Conservation (phyloP, 2,329 filamentous ascomycete genomes). For the Botryosphaeria dothidea region DNA sequence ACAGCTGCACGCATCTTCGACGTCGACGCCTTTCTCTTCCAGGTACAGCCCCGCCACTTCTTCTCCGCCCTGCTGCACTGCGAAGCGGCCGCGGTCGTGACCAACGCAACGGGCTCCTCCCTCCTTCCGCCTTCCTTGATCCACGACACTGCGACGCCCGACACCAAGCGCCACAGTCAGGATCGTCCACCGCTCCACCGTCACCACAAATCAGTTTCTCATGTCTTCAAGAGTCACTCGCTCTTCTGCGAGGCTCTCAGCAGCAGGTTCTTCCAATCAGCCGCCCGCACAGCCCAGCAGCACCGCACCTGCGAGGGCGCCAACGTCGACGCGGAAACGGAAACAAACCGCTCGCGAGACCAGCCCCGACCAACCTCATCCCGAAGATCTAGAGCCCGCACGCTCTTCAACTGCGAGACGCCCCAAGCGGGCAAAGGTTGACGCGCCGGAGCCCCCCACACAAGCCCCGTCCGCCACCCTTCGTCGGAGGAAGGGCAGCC, state of each 20-base stretch:
- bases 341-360: conserved; percentile 60
- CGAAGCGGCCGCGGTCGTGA: conserved; percentile 13
- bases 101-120: conserved; percentile 18
- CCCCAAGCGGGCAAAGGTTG: conserved; percentile 63
- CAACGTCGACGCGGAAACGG: conserved; percentile 67
- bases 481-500: conserved; percentile 62
- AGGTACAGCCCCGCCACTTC: conserved; percentile 27
- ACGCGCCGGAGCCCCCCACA: conserved; percentile 50
- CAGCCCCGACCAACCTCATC: conserved; percentile 53
- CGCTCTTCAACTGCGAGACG: conserved; percentile 34
- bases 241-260: conserved; percentile 88
- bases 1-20: conserved; percentile 22
- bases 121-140: conserved; percentile 28
- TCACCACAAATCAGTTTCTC: conserved; percentile 56
- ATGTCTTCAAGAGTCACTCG: conserved; percentile 97
- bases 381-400: conserved; percentile 41
- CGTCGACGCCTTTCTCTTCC: conserved; percentile 26
- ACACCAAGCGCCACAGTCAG: conserved; percentile 31
- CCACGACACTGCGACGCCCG: conserved; percentile 32
- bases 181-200: conserved; percentile 31
- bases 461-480: conserved; percentile 42
- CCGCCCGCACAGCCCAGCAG: conserved; percentile 43
- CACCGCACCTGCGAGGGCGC: conserved; percentile 45
- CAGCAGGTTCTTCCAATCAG: conserved; percentile 60
- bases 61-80: conserved; percentile 12